phyloP scores from a whole-genome alignment of 768 basidiomycete genomes.

The Tylopilus sp. region DNA sequence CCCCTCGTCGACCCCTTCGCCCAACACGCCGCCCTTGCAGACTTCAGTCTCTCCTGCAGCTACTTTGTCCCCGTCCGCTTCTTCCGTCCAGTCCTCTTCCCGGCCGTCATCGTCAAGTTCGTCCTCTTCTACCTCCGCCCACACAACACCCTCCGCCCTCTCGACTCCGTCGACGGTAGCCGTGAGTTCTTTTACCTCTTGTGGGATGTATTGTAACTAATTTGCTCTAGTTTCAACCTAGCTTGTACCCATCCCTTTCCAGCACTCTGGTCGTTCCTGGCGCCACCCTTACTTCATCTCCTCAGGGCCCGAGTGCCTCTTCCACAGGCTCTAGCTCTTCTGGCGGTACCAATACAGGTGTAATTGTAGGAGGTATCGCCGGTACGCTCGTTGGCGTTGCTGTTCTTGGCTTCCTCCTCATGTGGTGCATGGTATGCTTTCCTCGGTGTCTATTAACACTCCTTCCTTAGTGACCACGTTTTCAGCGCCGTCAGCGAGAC shows the following conservation, averaged over 20 bases:
- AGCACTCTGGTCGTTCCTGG: neutral
- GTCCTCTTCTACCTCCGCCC: constrained; percentile 1
- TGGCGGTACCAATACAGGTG: constrained; percentile 30
- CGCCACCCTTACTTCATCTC: neutral
- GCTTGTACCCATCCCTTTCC: neutral
- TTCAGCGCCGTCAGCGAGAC: constrained; percentile 43
- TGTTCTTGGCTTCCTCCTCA: constrained; percentile 37
- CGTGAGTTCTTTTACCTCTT: constrained; percentile 15
- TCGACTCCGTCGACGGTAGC: neutral
- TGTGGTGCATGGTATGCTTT: constrained; percentile 45
- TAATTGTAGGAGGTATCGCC: constrained; percentile 41
- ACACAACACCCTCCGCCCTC: constrained; percentile 4
- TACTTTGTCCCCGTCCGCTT: constrained; percentile 1
- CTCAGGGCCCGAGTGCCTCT: constrained; percentile 20
- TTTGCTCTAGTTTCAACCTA: neutral
- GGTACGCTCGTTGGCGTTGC: constrained; percentile 45
- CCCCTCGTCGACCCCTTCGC: constrained; percentile 7
- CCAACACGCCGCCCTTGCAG: constrained; percentile 2
- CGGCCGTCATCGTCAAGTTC: too few species aligned
- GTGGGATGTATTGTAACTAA: neutral
- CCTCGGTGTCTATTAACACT: neutral
- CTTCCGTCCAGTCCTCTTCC: neutral
- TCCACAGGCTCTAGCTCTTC: constrained; percentile 34
- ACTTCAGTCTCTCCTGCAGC: neutral
- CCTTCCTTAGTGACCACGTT: constrained; percentile 1